These are phyloP conservation scores for Aspergillus arachidicola DNA, from an alignment of 2,329 filamentous ascomycete genomes.

Conservation along the genomic window DNA sequence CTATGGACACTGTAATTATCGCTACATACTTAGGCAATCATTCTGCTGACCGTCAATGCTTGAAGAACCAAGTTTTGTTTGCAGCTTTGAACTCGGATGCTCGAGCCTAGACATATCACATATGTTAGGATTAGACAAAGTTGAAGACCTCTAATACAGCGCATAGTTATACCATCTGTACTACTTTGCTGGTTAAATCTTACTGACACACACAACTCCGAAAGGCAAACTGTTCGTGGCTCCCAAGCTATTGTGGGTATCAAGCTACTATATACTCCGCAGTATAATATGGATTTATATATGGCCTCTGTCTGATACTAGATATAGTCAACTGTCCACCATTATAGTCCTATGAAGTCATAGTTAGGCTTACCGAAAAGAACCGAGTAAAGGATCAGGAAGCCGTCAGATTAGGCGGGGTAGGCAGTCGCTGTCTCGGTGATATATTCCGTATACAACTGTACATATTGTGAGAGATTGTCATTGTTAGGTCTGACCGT, in stretches of 20 bases:
- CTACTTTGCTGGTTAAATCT: too few species aligned
- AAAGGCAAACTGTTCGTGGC: too few species aligned
- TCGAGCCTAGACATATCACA: too few species aligned
- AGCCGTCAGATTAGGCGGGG: not conserved
- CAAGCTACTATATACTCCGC: too few species aligned
- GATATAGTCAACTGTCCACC: not conserved
- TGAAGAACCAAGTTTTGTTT: too few species aligned
- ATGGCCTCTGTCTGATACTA: not conserved
- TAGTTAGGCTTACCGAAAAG: not conserved
- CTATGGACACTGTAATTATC: not conserved
- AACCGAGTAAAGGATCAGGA: not conserved
- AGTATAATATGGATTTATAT: too few species aligned
- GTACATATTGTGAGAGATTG: not conserved
- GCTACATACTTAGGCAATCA: not conserved
- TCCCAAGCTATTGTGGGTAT: too few species aligned
- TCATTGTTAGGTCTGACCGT: slow-evolving; percentile 5
- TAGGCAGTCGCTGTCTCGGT: not conserved
- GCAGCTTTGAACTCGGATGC: too few species aligned
- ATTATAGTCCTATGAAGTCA: not conserved
- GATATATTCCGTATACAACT: not conserved
- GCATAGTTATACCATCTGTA: too few species aligned
- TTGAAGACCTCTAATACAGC: too few species aligned
- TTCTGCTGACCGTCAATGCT: not conserved
- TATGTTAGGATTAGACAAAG: too few species aligned
- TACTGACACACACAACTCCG: too few species aligned